Evolutionary conservation across 2,329 filamentous ascomycete genomes (phyloP).

Genomic region (Cladosporium sp.): DNA sequence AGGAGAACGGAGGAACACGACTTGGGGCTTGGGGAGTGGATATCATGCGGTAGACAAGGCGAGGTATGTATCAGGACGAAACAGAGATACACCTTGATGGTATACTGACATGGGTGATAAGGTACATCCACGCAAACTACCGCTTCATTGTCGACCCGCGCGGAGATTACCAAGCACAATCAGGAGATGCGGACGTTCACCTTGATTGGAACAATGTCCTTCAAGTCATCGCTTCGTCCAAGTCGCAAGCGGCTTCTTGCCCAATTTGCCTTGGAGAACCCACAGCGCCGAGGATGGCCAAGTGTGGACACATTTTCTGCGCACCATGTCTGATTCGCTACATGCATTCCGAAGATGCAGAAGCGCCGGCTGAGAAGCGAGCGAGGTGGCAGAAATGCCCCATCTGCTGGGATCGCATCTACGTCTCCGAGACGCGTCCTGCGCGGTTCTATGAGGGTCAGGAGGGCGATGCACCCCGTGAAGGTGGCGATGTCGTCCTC

Average conservation of each 20-base stretch:
- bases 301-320: slow-evolving; percentile 96
- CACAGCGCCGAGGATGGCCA: slow-evolving; percentile 92
- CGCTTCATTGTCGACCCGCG: slow-evolving; percentile 88
- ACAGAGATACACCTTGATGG: neutral
- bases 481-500: slow-evolving; percentile 85
- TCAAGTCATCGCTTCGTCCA: slow-evolving; percentile 83
- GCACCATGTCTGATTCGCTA: slow-evolving; percentile 89
- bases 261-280: slow-evolving; percentile 93
- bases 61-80: slow-evolving; percentile 49
- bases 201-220: slow-evolving; percentile 87
- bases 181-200: slow-evolving; percentile 79
- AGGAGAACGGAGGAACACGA: slow-evolving; percentile 60
- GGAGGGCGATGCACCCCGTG: slow-evolving; percentile 71
- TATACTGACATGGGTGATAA: slow-evolving; percentile 29
- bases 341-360: slow-evolving; percentile 82
- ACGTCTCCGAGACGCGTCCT: slow-evolving; percentile 80
- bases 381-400: slow-evolving; percentile 90
- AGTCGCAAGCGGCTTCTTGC: slow-evolving; percentile 83
- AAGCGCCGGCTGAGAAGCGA: slow-evolving; percentile 59
- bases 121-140: slow-evolving; percentile 93
- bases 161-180: slow-evolving; percentile 73
- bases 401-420: slow-evolving; percentile 91
- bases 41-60: slow-evolving; percentile 90
- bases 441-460: slow-evolving; percentile 89
- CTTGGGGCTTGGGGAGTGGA: slow-evolving; percentile 81